These are phyloP conservation scores for Starmerella floris DNA, from an alignment of 805 yeast species.

Conservation along the genomic window DNA sequence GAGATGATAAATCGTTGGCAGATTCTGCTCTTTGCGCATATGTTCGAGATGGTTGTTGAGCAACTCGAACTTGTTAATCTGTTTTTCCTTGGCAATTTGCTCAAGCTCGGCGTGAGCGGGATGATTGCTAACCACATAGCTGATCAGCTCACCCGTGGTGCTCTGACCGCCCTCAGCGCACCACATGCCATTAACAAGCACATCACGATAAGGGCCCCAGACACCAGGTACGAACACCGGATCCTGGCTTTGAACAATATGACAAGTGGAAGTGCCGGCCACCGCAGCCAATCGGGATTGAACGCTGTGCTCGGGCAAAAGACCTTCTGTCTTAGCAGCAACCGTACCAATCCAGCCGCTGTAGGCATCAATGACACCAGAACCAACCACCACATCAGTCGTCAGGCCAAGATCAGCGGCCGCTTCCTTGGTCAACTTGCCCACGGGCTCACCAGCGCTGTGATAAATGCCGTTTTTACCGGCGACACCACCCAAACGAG, in stretches of 20 bases:
- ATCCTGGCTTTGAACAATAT: constrained; percentile 70
- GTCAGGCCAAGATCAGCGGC: constrained; percentile 79
- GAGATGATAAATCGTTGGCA: constrained; percentile 62
- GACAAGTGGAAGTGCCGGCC: constrained; percentile 97
- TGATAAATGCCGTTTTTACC: constrained; percentile 57
- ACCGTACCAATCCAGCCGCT: constrained; percentile 99
- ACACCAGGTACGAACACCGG: constrained; percentile 90
- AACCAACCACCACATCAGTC: constrained; percentile 69
- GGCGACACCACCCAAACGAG: constrained; percentile 72
- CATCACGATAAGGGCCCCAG: constrained; percentile 97
- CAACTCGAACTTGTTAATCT: constrained; percentile 66
- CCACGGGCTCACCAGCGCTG: constrained; percentile 84
- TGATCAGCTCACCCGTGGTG: constrained; percentile 87
- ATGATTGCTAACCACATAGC: constrained; percentile 75
- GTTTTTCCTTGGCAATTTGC: constrained; percentile 45
- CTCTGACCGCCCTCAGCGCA: constrained; percentile 99
- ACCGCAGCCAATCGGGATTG: constrained; percentile 90
- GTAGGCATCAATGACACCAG: constrained; percentile 95
- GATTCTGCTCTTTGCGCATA: constrained; percentile 41
- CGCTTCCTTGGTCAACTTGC: constrained; percentile 48
- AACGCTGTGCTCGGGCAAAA: constrained; percentile 30
- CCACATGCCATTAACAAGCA: constrained; percentile 82
- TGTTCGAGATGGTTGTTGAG: constrained; percentile 63
- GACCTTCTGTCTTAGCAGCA: constrained; percentile 58
- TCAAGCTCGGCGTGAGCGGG: constrained; percentile 72